Evolutionary conservation across 495 filamentous ascomycete species (phyloP).

Genomic region (Lophium mytilinum): DNA sequence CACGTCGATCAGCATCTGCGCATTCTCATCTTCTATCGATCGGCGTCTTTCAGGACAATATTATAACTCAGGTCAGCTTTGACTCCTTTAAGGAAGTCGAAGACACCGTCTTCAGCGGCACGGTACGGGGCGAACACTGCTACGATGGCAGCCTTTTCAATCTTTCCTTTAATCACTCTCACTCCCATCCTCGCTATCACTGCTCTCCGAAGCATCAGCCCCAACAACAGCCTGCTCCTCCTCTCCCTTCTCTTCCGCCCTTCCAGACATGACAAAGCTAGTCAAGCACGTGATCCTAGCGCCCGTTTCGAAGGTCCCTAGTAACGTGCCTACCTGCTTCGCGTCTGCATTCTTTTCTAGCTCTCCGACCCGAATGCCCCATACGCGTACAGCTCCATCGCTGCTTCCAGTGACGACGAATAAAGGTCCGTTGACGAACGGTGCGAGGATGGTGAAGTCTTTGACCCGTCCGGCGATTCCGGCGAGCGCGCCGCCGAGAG

Average conservation of each 20-base stretch:
- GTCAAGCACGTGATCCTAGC: conserved; percentile 85
- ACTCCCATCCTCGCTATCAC: conserved; percentile 8
- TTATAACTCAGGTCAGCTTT: too few species aligned
- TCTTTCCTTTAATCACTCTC: too few species aligned
- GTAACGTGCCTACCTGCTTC: conserved; percentile 56
- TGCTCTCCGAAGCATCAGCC: conserved; percentile 41
- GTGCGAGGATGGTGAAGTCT: conserved; percentile 62
- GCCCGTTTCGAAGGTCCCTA: conserved; percentile 75
- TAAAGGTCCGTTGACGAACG: conserved; percentile 21
- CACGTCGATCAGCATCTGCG: too few species aligned
- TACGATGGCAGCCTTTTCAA: too few species aligned
- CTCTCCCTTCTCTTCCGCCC: conserved; percentile 42
- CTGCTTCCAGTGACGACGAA: conserved; percentile 71
- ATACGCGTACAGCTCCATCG: conserved; percentile 72
- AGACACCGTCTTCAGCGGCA: too few species aligned
- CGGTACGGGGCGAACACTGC: too few species aligned
- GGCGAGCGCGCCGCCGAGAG: conserved; percentile 65
- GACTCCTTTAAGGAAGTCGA: too few species aligned
- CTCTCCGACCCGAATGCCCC: conserved; percentile 43
- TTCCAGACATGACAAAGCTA: conserved; percentile 71
- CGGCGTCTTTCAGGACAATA: too few species aligned
- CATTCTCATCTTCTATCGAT: too few species aligned
- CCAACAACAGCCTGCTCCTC: conserved; percentile 41
- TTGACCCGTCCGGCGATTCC: conserved; percentile 70
- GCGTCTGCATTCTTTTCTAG: conserved; percentile 26